Base-by-base conservation (phyloP, 2,329 filamentous ascomycete species). In the Proliferodiscus dingleyae region DNA sequence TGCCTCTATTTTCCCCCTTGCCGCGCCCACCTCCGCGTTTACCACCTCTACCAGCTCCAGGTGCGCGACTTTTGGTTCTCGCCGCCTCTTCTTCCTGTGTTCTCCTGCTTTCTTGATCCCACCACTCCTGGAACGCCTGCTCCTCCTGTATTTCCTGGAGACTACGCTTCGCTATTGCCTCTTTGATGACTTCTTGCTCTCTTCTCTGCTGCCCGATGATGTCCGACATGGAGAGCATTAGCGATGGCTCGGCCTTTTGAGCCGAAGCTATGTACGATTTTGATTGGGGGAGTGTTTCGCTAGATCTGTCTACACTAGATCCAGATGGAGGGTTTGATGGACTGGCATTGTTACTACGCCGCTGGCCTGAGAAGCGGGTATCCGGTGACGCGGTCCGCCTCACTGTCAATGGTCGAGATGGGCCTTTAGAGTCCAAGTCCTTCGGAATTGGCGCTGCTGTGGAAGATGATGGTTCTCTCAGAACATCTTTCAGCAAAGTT, bases 101-200 rank as follows among this genome's bases (percentile, higher is more conserved):
- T 22, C 86, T 75, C 49, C 76, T 75, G 58, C 83, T 89, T 65
- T 95, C 90, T 51, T 86, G 82, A 55, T 94, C 88, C 89, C 89
- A 95, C 89, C 90, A 95, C 63, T 94, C 83, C 63, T 96, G 88
- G 63, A 98, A 98, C 41, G 89, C 89, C 62, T 98, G 93, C 66
- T 98, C 93, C 54, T 93, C 82, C 64, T 98, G 93, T 48, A 98
- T 98, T 52, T 97, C 93, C 61, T 94, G 83, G 23, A 98, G 70
- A 52, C 87, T 93, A 45, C 91, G 79, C 68, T 95, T 96, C 2
- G 89, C 87, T 9, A 83, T 83, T 1, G 89, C 88, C 62, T 95
- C 90, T 43, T 81, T 84, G 50, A 94, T 82, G 15, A 80, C 78
- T 46, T 89, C 81, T 61, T 94, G 93, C 63, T 96, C 90, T 7